Evolutionary conservation across 176 grass and related monocot genomes (phyloP), one percentile per base, ranked within the genome.

Genomic region (Eragrostis curvula): DNA sequence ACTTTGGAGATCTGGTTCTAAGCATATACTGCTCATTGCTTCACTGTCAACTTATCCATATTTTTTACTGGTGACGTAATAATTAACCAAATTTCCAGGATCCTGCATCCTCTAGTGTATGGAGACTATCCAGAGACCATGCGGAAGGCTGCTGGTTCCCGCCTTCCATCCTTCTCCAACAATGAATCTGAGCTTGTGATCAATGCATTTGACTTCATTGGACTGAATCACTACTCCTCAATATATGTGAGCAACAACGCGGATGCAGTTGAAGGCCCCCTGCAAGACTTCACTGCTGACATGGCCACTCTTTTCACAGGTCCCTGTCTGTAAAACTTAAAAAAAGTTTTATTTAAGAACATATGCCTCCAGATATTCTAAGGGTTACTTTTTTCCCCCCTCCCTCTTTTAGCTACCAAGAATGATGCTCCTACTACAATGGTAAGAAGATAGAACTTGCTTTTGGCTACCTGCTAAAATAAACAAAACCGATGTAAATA

Each of bases 191-290:
- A 83, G 65, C 79, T 41, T 56, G 32, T 90, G 7, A 72, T n/a
- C 28, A 73, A 74, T 32, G 68, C 83, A 66, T 86, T 82, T 74
- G 88, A 90, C 48, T 90, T 86, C 44, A 79, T 90, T 20, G 84
- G 84, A 24, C n/a, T 90, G 23, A 90, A 90, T 83, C 79, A 90
- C 59, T 90, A 90, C 45, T 36, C 36, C 44, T 86, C 88, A 18
- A 1, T 44, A 11, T 90, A 83, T 42, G 30, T 66, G 41, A 74
- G 18, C 11, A 79, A 90, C 30, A 21, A 70, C 61, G 70, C 66
- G 10, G 50, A 82, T 7, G 45, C 29, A 12, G n/a, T 27, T 21
- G 59, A 67, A 5, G 17, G 48, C 14, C 18, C 49, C 25, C 79
- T 47, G 8, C 63, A 74, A 18, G 88, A 86, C 57, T 86, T 15